Evolutionary conservation across 768 basidiomycete species (phyloP).

Genomic region (Grammothele lineata): DNA sequence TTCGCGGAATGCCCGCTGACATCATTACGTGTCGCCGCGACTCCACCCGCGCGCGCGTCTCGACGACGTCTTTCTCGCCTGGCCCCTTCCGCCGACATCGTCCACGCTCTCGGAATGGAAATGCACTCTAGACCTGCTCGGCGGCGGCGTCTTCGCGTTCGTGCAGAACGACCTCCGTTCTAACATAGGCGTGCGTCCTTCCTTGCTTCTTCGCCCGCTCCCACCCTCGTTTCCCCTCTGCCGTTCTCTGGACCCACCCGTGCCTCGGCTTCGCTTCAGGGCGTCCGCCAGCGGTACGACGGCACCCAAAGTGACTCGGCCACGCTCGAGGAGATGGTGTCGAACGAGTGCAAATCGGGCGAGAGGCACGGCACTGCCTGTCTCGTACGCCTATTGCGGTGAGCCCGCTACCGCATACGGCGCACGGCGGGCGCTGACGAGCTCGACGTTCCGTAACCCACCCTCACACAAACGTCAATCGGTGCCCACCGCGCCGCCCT

Average conservation of each 20-base stretch:
- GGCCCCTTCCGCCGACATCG: background rate
- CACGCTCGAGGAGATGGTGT: constrained; percentile 61
- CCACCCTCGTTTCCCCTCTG: background rate
- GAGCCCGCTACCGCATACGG: no score
- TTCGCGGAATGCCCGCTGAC: background rate
- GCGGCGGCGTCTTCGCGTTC: constrained; percentile 67
- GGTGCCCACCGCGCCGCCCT: constrained; percentile 3
- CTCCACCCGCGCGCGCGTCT: background rate
- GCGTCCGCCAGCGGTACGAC: constrained; percentile 56
- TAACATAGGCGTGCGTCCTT: constrained; percentile 54
- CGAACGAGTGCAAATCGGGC: constrained; percentile 38
- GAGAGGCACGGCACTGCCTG: constrained; percentile 53
- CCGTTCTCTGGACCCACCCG: no score
- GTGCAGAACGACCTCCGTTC: constrained; percentile 66
- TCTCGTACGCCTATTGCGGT: constrained; percentile 66
- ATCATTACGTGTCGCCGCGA: background rate
- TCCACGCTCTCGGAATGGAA: background rate
- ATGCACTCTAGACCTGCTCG: constrained; percentile 53
- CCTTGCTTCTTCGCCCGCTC: background rate
- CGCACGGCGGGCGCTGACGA: background rate
- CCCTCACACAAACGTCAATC: constrained; percentile 12
- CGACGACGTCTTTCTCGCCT: background rate
- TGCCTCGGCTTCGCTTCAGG: constrained; percentile 41
- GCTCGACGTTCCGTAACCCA: constrained; percentile 8
- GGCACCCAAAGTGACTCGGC: constrained; percentile 37